Percentiles rank a stretch among this genome's conserved stretches.
phyloP scores from a whole-genome alignment of 257 asterid genomes.

The Apocynum venetum region DNA sequence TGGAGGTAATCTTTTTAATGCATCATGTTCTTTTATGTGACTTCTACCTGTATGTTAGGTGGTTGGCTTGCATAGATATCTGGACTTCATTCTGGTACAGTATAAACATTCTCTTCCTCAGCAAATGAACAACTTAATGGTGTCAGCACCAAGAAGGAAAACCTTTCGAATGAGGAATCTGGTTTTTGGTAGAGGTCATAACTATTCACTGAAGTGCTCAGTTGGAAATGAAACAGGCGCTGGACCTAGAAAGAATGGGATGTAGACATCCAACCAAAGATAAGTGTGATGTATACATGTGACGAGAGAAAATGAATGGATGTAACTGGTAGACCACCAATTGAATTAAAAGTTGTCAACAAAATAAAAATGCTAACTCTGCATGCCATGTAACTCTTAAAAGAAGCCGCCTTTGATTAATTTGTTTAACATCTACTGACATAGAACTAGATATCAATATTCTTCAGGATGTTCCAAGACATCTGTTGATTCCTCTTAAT shows the following conservation, averaged over 20 bases:
- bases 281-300: background rate
- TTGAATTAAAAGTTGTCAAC: too few relatives aligned
- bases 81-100: background rate
- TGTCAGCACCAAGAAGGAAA: background rate
- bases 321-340: too few relatives aligned
- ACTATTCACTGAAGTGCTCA: background rate
- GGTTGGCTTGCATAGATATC: background rate
- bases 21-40: background rate
- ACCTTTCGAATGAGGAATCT: background rate
- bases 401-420: background rate
- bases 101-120: background rate
- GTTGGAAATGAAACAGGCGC: background rate
- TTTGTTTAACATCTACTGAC: background rate
- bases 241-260: background rate
- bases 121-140: too few relatives aligned
- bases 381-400: background rate
- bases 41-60: background rate
- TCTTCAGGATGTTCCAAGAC: background rate
- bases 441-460: background rate
- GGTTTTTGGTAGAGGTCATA: background rate
- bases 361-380: background rate
- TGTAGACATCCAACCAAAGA: too few relatives aligned
- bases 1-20: slow-evolving; percentile 32
- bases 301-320: too few relatives aligned
- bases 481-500: background rate